A percentile compares a stretch with the other conserved stretches of the same genome.
Evolutionary conservation across 2,329 filamentous ascomycete species (phyloP).

Genomic region (Albophoma yamanashiensis): DNA sequence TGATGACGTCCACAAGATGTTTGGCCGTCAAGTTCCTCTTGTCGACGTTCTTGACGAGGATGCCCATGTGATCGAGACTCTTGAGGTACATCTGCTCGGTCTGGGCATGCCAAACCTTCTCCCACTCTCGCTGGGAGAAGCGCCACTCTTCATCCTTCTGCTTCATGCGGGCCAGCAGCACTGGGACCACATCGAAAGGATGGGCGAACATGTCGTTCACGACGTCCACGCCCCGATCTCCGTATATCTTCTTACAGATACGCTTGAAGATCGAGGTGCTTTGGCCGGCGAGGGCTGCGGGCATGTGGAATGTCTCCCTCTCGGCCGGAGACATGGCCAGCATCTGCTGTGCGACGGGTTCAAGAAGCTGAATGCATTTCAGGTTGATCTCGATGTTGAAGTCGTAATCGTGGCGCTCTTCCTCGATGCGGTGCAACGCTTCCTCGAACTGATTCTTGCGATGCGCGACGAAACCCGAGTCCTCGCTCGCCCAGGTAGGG

Average conservation of each 20-base stretch:
- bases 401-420: slow-evolving; percentile 97
- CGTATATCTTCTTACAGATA: slow-evolving; percentile 96
- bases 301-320: slow-evolving; percentile 65
- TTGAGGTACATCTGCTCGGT: slow-evolving; percentile 92
- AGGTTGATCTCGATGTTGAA: slow-evolving; percentile 94
- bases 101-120: slow-evolving; percentile 96
- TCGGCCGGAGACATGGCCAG: slow-evolving; percentile 67
- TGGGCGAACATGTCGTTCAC: slow-evolving; percentile 77
- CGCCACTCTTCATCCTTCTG: slow-evolving; percentile 98
- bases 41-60: slow-evolving; percentile 77
- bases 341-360: slow-evolving; percentile 88
- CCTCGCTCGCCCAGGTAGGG: slow-evolving; percentile 96
- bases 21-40: slow-evolving; percentile 89
- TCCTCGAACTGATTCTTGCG: slow-evolving; percentile 95
- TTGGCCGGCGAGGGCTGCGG: slow-evolving; percentile 75
- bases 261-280: slow-evolving; percentile 96
- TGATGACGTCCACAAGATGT: slow-evolving; percentile 80
- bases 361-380: slow-evolving; percentile 90
- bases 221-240: slow-evolving; percentile 75
- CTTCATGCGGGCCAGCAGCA: slow-evolving; percentile 81
- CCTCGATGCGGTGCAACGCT: slow-evolving; percentile 88
- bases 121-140: slow-evolving; percentile 93
- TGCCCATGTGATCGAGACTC: slow-evolving; percentile 93
- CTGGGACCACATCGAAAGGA: slow-evolving; percentile 78
- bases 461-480: slow-evolving; percentile 94